These are phyloP conservation scores for Cutaneotrichosporon arboriforme DNA, from an alignment of 1,284 basidiomycete genomes.

Conservation along the genomic window DNA sequence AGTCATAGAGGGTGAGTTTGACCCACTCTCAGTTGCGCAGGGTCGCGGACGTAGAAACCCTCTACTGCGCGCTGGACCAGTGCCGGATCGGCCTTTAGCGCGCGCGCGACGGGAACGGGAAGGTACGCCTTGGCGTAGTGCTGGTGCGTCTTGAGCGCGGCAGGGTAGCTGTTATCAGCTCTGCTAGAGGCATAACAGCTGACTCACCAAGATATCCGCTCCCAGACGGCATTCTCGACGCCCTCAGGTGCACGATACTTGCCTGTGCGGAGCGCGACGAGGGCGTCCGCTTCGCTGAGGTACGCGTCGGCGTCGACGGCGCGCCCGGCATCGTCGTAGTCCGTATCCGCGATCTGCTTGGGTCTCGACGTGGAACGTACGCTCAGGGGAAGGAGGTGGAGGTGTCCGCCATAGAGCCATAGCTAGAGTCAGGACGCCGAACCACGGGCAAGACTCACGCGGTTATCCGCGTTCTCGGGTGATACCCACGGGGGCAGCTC, in stretches of 20 bases:
- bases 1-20: too few species aligned
- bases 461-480: conserved; percentile 82
- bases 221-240: conserved; percentile 63
- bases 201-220: conserved; percentile 60
- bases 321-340: conserved; percentile 48
- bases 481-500: conserved; percentile 83
- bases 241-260: conserved; percentile 53
- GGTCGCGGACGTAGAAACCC: conserved; percentile 88
- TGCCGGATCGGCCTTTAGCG: conserved; percentile 60
- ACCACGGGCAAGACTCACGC: conserved; percentile 53
- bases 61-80: conserved; percentile 81
- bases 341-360: conserved; percentile 55
- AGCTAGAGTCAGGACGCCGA: conserved; percentile 61
- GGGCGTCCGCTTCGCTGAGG: conserved; percentile 61
- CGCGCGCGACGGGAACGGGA: conserved; percentile 68
- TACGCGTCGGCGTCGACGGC: conserved; percentile 54
- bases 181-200: background rate
- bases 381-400: conserved; percentile 79
- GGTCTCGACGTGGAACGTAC: conserved; percentile 59
- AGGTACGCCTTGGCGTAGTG: conserved; percentile 76
- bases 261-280: conserved; percentile 54
- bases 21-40: conserved; percentile 75
- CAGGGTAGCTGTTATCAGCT: conserved; percentile 60
- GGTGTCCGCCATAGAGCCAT: conserved; percentile 75
- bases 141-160: conserved; percentile 61